Base-by-base conservation (phyloP, 148 eudicot species). In the Diospyros kaki region DNA sequence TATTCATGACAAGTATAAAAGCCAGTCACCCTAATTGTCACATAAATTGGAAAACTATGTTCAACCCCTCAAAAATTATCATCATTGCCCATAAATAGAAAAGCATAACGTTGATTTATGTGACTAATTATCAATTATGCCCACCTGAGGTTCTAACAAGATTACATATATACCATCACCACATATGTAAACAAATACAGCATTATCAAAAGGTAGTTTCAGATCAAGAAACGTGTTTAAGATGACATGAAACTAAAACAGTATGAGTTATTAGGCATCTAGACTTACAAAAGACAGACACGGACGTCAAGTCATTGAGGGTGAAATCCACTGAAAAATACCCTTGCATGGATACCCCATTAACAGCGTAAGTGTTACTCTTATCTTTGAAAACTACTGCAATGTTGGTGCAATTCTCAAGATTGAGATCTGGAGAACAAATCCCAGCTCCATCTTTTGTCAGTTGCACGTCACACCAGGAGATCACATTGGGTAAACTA, bases 381-480 rank as follows among this genome's bases (percentile, higher is more conserved):
- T 76, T 75, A 6, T 75, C 73, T 44, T 50, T 39, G 70, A 61
- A 82, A 60, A 65, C 4, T 1, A 0, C 0, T 17, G 40, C 43
- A 28, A 84, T 75, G 60, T 63, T 46, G 58, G 98, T 80, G 64
- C 70, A 74, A 81, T 89, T 93, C 2, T 83, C 80, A n/a, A 93
- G 83, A 66, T 13, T 81, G 75, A 89, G 58, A 60, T 78, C 58
- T 56, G 98, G 89, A 72, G 84, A 82, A 82, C 98, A 93, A 71
- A 93, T 84, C 13, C 93, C 94, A 75, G 63, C 87, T 62, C 74
- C 82, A 80, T 90, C 94, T 73, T 81, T 84, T 2, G 89, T 90
- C 51, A 93, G 80, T 77, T 91, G 96, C 58, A 93, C 96, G 76
- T 93, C 98, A 77, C 98, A 93, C 96, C 92, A 93, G 45, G 82